phyloP scores from a whole-genome alignment of 257 asterid species.

The Ilex asprella region DNA sequence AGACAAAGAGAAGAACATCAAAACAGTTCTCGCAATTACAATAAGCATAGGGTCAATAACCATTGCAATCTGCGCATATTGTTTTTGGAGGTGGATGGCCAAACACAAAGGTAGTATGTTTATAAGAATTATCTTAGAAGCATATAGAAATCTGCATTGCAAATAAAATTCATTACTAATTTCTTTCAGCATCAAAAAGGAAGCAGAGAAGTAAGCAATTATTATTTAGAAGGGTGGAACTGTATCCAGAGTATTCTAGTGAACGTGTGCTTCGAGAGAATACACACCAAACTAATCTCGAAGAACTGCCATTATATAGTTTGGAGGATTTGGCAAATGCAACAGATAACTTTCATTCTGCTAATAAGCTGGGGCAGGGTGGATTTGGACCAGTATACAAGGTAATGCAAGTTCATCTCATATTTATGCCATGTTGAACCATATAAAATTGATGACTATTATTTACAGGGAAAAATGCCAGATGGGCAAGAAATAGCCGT shows the following conservation, averaged over 20 bases:
- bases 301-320: constrained; percentile 38
- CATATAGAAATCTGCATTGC: background rate
- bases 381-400: constrained; percentile 67
- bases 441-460: background rate
- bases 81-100: constrained; percentile 30
- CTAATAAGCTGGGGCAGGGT: constrained; percentile 45
- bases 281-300: constrained; percentile 17
- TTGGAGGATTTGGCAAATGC: constrained; percentile 34
- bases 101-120: constrained; percentile 37
- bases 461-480: constrained; percentile 27
- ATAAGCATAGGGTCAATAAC: constrained; percentile 9
- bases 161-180: background rate
- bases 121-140: background rate
- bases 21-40: constrained; percentile 10
- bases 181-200: constrained; percentile 23
- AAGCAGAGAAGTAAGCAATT: constrained; percentile 1
- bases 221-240: background rate
- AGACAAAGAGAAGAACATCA: background rate
- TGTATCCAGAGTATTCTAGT: constrained; percentile 9
- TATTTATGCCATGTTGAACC: background rate
- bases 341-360: constrained; percentile 36
- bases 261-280: constrained; percentile 18
- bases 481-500: constrained; percentile 46
- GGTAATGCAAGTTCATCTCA: constrained; percentile 23
- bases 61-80: constrained; percentile 4